These are phyloP conservation scores for Adiantum capillusveneris DNA, from an alignment of 75 land plant species.

Conservation along the genomic window DNA sequence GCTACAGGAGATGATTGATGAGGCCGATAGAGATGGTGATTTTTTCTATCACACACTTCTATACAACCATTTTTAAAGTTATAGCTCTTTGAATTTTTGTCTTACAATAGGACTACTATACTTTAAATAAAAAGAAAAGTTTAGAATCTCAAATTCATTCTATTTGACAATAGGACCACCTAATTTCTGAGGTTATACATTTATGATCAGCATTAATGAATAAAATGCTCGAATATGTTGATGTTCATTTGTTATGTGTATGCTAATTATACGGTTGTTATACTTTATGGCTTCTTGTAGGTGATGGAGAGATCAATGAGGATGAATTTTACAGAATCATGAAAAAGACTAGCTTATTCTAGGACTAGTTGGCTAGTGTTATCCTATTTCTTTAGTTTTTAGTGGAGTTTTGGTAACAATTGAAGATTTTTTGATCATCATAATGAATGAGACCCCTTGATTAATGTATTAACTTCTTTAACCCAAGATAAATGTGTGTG, in stretches of 20 bases:
- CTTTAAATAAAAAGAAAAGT: background rate
- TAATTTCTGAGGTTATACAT: background rate
- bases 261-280: slow-evolving; percentile 1
- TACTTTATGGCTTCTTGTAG: slow-evolving; percentile 23
- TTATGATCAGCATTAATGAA: background rate
- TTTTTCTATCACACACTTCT: no score
- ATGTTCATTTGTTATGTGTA: background rate
- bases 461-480: no score
- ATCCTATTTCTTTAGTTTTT: no score
- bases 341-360: slow-evolving; percentile 62
- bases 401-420: no score
- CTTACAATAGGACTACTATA: background rate
- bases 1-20: slow-evolving; percentile 84
- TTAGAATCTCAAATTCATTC: background rate
- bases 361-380: no score
- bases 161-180: no score
- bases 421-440: no score
- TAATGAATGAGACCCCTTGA: no score
- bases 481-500: no score
- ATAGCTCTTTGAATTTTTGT: no score
- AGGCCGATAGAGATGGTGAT: slow-evolving; percentile 85
- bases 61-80: background rate
- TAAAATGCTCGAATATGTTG: background rate
- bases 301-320: slow-evolving; percentile 75
- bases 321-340: slow-evolving; percentile 91